These are phyloP conservation scores for Lophiotrema nucula DNA, from an alignment of 495 filamentous ascomycete species.

Conservation along the genomic window DNA sequence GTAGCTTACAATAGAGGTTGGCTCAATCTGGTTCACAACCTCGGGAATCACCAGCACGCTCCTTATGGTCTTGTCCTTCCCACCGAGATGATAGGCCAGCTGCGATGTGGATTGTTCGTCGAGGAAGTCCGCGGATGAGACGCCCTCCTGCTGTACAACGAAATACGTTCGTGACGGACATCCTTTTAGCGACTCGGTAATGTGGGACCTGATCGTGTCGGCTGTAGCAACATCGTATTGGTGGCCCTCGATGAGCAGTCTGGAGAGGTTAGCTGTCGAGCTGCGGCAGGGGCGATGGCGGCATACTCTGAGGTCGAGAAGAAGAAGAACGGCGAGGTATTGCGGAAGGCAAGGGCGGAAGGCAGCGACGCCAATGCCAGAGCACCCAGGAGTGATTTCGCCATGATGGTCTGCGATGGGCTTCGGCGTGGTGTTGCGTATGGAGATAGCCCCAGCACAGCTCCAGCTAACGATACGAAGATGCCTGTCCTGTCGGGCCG, in stretches of 20 bases:
- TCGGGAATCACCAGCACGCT: too few species aligned
- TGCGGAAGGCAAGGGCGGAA: constrained; percentile 67
- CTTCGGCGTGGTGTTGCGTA: neutral
- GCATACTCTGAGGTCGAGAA: constrained; percentile 77
- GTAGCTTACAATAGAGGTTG: constrained; percentile 10
- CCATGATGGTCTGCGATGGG: constrained; percentile 22
- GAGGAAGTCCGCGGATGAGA: constrained; percentile 65
- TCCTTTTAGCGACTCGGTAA: constrained; percentile 51
- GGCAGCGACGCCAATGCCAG: constrained; percentile 58
- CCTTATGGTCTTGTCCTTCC: too few species aligned
- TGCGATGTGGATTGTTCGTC: constrained; percentile 53
- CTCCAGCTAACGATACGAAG: too few species aligned
- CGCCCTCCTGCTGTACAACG: constrained; percentile 74
- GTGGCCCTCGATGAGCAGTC: constrained; percentile 1
- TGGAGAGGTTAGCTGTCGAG: constrained; percentile 19
- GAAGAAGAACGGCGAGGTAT: constrained; percentile 84
- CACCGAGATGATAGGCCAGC: too few species aligned
- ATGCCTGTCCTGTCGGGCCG: constrained; percentile 5
- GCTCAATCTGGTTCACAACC: constrained; percentile 34
- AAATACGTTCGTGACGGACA: constrained; percentile 80
- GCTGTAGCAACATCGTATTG: constrained; percentile 16
- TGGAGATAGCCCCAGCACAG: neutral
- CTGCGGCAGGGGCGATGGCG: too few species aligned
- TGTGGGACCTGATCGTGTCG: constrained; percentile 20
- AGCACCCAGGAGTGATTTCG: constrained; percentile 46